Evolutionary conservation across 768 basidiomycete species (phyloP).

Genomic region (Termitomyces eurrhizus): DNA sequence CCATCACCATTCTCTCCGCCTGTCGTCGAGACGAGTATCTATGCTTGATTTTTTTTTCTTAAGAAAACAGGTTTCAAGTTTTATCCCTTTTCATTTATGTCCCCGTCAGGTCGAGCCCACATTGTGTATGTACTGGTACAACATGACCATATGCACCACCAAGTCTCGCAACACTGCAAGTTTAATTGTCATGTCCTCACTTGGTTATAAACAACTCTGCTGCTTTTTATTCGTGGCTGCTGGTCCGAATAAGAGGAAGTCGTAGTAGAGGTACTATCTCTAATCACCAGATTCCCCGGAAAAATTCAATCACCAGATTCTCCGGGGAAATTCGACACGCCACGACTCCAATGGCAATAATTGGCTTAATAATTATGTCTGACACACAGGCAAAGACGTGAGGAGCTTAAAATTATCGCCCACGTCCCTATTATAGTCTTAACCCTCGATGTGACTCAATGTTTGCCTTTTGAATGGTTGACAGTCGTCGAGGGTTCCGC

Average conservation of each 20-base stretch:
- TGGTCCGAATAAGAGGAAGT: background rate
- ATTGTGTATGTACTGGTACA: conserved; percentile 6
- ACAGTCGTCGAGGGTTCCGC: conserved; percentile 40
- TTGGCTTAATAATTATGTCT: background rate
- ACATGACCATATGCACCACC: background rate
- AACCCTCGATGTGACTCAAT: conserved; percentile 40
- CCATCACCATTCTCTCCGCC: conserved; percentile 31
- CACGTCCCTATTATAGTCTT: conserved; percentile 30
- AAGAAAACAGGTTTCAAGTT: background rate
- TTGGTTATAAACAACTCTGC: background rate
- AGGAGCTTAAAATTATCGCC: background rate
- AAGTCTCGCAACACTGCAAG: background rate
- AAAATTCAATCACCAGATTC: no score
- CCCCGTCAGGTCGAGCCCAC: background rate
- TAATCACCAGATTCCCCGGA: background rate
- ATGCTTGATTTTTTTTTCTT: conserved; percentile 5
- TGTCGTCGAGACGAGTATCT: conserved; percentile 25
- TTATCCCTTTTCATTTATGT: background rate
- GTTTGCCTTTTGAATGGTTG: conserved; percentile 40
- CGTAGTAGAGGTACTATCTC: background rate
- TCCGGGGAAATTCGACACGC: background rate
- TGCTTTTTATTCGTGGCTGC: background rate
- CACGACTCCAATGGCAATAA: background rate
- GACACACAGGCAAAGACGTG: background rate
- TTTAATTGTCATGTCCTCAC: background rate